Conservation (phyloP, 768 basidiomycete genomes). For the Austroboletus eburneus region DNA sequence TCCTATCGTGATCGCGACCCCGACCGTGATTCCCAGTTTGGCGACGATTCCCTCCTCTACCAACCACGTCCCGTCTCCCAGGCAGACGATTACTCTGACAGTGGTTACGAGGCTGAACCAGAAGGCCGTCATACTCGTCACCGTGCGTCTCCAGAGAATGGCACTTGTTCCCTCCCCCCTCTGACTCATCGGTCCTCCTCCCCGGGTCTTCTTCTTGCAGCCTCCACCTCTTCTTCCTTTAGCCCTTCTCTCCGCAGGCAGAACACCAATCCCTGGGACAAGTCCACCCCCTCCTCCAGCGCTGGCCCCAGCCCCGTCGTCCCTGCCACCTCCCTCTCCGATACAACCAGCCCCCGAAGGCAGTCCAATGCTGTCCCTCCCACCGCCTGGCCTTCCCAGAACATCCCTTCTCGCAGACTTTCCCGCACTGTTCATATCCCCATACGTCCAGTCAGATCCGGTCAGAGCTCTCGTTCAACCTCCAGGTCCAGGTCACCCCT, state of each 20-base stretch:
- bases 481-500: constrained; percentile 94
- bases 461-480: constrained; percentile 86
- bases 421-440: constrained; percentile 82
- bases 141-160: constrained; percentile 61
- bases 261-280: constrained; percentile 63
- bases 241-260: constrained; percentile 71
- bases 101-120: constrained; percentile 75
- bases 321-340: constrained; percentile 57
- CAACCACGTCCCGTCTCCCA: constrained; percentile 54
- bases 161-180: constrained; percentile 33
- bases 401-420: constrained; percentile 68
- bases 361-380: constrained; percentile 45
- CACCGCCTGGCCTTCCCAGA: constrained; percentile 53
- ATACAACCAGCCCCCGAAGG: constrained; percentile 64
- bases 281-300: constrained; percentile 46
- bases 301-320: constrained; percentile 58
- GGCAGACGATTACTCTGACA: constrained; percentile 74
- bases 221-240: constrained; percentile 51
- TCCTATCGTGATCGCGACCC: constrained; percentile 42
- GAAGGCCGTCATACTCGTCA: constrained; percentile 64
- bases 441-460: constrained; percentile 60
- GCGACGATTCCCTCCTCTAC: constrained; percentile 60
- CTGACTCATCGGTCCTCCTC: constrained; percentile 54
- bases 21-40: constrained; percentile 55
- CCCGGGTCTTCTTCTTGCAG: constrained; percentile 56